Evolutionary conservation across 2,329 filamentous ascomycete species (phyloP).

Genomic region (Trichoderma polysporum): DNA sequence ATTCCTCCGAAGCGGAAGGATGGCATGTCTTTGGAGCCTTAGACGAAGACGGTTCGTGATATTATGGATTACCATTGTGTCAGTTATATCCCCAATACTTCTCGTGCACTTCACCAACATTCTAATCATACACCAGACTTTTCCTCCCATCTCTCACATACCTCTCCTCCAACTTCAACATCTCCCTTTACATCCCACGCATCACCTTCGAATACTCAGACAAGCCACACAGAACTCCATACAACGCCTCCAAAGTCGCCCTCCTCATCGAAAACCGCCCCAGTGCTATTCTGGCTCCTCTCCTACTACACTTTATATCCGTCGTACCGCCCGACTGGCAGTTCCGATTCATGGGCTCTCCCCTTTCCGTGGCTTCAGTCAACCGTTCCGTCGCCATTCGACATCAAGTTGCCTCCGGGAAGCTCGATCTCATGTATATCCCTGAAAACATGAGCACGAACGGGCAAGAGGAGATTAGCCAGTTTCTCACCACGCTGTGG

Average conservation of each 20-base stretch:
- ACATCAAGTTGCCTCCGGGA: slow-evolving; percentile 42
- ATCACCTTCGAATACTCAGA: slow-evolving; percentile 2
- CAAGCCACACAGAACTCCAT: background rate
- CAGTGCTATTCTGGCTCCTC: slow-evolving; percentile 49
- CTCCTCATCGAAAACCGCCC: slow-evolving; percentile 55
- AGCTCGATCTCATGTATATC: slow-evolving; percentile 52
- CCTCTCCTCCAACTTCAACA: background rate
- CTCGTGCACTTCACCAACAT: no score
- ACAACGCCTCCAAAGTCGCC: slow-evolving; percentile 52
- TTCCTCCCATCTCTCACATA: background rate
- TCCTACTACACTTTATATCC: slow-evolving; percentile 56
- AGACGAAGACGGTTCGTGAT: background rate
- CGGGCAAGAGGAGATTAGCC: slow-evolving; percentile 52
- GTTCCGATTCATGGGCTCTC: slow-evolving; percentile 56
- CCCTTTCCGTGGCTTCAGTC: slow-evolving; percentile 44
- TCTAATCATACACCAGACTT: background rate
- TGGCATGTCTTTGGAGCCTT: background rate
- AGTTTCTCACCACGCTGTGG: slow-evolving; percentile 52
- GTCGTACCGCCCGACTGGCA: slow-evolving; percentile 58
- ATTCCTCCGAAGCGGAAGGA: background rate
- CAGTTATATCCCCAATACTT: background rate
- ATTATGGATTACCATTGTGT: background rate
- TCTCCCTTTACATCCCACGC: background rate
- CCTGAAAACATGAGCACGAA: slow-evolving; percentile 52
- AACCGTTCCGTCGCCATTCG: slow-evolving; percentile 48